A percentile compares a stretch with the other conserved stretches of the same genome.
Evolutionary conservation across 2,329 filamentous ascomycete species (phyloP).

Genomic region (Colletotrichum camelliae): DNA sequence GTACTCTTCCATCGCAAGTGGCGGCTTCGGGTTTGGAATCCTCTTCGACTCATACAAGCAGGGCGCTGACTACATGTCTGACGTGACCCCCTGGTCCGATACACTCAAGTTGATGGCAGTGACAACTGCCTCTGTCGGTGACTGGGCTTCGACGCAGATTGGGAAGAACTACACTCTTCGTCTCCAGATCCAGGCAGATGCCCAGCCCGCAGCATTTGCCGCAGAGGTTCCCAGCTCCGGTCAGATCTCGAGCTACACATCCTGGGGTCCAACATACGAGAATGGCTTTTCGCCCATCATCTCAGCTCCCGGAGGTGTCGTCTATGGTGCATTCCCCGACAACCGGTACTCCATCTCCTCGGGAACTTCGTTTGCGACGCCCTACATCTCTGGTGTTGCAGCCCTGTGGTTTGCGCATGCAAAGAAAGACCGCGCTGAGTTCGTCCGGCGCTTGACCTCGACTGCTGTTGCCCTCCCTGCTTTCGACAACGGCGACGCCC

Average conservation of each 20-base stretch:
- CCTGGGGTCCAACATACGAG: conserved; percentile 27
- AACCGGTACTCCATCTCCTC: conserved; percentile 22
- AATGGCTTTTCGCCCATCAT: conserved; percentile 24
- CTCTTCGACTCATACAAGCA: conserved; percentile 25
- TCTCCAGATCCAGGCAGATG: conserved; percentile 16
- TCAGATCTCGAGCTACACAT: conserved; percentile 23
- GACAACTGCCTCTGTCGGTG: conserved; percentile 15
- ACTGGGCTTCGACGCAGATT: conserved; percentile 14
- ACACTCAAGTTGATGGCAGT: conserved; percentile 15
- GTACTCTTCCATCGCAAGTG: background rate
- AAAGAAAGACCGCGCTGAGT: conserved; percentile 20
- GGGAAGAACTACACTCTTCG: conserved; percentile 11
- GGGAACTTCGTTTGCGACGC: conserved; percentile 25
- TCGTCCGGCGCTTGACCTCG: conserved; percentile 13
- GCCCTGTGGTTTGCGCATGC: conserved; percentile 23
- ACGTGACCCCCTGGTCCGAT: background rate
- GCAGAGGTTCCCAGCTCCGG: conserved; percentile 15
- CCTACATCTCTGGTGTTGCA: conserved; percentile 26
- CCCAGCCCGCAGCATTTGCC: background rate
- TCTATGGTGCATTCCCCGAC: conserved; percentile 24
- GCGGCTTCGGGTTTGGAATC: conserved; percentile 19
- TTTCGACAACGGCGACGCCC: background rate
- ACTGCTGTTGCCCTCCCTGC: conserved; percentile 19
- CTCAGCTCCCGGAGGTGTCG: conserved; percentile 23
- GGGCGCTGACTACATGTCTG: conserved; percentile 21